A percentile compares a stretch with the other conserved stretches of the same genome.
Evolutionary conservation across 2,329 filamentous ascomycete genomes (phyloP).

Genomic region (Phaeosphaeriaceae sp.): DNA sequence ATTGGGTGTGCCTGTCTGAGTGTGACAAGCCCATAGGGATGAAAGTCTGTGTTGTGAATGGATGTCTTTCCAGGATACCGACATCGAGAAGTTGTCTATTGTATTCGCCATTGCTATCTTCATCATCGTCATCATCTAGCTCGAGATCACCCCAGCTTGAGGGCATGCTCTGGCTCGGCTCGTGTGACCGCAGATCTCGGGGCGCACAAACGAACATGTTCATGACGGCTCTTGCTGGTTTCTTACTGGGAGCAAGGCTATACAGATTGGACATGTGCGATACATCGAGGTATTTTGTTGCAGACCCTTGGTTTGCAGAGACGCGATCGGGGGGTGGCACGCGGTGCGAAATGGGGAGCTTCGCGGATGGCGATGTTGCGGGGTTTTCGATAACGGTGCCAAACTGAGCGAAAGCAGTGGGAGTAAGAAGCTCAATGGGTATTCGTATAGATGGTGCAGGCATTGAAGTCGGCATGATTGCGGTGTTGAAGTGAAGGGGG

Average conservation of each 20-base stretch:
- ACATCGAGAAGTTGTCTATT: conserved; percentile 65
- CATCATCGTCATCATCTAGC: conserved; percentile 40
- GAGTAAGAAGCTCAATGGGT: conserved; percentile 69
- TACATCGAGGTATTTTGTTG: conserved; percentile 83
- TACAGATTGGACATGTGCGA: conserved; percentile 78
- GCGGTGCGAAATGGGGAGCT: conserved; percentile 57
- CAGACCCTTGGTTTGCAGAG: conserved; percentile 83
- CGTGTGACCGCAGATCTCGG: conserved; percentile 58
- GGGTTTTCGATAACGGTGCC: conserved; percentile 84
- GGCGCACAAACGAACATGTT: conserved; percentile 90
- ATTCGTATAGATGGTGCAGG: conserved; percentile 55
- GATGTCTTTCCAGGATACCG: conserved; percentile 83
- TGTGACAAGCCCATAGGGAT: conserved; percentile 70
- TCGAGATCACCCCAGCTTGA: conserved; percentile 43
- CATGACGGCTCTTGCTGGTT: conserved; percentile 67
- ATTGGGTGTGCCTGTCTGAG: conserved; percentile 59
- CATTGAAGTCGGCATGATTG: conserved; percentile 48
- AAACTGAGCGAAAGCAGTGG: conserved; percentile 74
- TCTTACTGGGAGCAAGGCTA: conserved; percentile 65
- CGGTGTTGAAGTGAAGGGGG: not conserved
- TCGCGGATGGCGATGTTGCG: conserved; percentile 52
- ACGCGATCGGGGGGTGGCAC: conserved; percentile 55
- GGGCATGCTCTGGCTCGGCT: conserved; percentile 44
- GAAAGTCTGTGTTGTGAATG: conserved; percentile 94
- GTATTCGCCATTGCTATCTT: conserved; percentile 27